Evolutionary conservation across 306 rosid species (phyloP).

Genomic region (Cucurbita ficifolia): DNA sequence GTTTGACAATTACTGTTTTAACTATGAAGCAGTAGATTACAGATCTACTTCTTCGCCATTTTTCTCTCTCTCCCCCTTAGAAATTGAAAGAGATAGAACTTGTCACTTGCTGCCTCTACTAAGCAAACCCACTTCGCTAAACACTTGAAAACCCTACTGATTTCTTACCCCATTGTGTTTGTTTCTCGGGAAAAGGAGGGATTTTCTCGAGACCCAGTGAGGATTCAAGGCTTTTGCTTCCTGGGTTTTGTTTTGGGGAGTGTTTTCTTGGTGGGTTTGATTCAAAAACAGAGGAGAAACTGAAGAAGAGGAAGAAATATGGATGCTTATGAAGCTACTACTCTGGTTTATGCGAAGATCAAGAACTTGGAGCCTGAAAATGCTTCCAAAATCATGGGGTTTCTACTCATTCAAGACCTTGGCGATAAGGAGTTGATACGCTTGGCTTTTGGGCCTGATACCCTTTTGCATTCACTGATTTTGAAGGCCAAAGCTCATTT

Average conservation of each 20-base stretch:
- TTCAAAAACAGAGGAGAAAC: neutral
- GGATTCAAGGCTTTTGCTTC: neutral
- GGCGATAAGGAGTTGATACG: conserved; percentile 62
- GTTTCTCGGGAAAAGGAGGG: neutral
- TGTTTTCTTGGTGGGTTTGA: neutral
- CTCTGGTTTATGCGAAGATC: conserved; percentile 48
- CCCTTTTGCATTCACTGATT: conserved; percentile 36
- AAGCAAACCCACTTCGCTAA: neutral
- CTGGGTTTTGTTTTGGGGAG: neutral
- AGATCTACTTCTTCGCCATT: neutral
- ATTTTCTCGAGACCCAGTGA: neutral
- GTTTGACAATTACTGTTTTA: conserved; percentile 7
- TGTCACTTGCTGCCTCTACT: conserved; percentile 2
- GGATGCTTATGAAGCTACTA: conserved; percentile 78
- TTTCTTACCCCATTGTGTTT: neutral
- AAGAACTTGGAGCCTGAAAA: conserved; percentile 64
- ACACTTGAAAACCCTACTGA: conserved; percentile 2
- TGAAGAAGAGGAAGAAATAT: conserved; percentile 9
- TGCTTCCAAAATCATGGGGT: conserved; percentile 90
- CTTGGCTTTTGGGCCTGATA: conserved; percentile 54
- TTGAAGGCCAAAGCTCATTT: conserved; percentile 49
- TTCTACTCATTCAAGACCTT: conserved; percentile 48
- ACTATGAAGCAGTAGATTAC: neutral
- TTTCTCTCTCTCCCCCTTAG: neutral
- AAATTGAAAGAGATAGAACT: neutral